phyloP scores from a whole-genome alignment of 129 eudicot genomes.

The Helichrysum umbraculigerum region DNA sequence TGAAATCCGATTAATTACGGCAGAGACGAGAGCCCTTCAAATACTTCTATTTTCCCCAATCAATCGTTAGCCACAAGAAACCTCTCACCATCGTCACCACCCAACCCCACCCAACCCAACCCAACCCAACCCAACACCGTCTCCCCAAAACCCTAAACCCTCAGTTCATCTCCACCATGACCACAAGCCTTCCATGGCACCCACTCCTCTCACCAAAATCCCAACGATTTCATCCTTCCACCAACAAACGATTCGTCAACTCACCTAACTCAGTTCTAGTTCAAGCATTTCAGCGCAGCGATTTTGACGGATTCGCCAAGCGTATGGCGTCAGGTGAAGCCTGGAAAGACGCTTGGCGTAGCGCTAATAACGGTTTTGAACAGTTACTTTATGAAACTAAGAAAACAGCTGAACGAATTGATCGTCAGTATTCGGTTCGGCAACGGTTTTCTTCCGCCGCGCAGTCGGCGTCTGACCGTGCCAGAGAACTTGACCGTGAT shows the following conservation, averaged over 20 bases:
- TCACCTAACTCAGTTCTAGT: conserved; percentile 30
- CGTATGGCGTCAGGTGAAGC: conserved; percentile 69
- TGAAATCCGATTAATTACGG: background rate
- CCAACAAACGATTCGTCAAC: conserved; percentile 12
- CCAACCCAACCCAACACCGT: no score
- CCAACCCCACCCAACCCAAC: background rate
- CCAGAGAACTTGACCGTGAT: conserved; percentile 78
- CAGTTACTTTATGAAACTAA: conserved; percentile 62
- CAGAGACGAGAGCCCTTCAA: no score
- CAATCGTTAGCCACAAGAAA: conserved; percentile 40
- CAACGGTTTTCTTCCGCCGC: conserved; percentile 50
- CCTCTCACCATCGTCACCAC: conserved; percentile 9
- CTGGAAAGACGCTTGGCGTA: conserved; percentile 78
- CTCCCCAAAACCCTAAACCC: background rate
- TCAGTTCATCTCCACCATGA: conserved; percentile 36
- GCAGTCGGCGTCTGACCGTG: conserved; percentile 64
- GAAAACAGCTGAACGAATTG: conserved; percentile 84
- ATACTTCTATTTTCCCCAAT: background rate
- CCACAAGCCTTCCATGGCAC: conserved; percentile 73
- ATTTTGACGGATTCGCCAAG: conserved; percentile 62
- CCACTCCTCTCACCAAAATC: conserved; percentile 38
- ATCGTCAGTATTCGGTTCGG: conserved; percentile 64
- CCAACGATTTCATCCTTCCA: conserved; percentile 35
- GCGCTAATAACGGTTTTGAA: conserved; percentile 83
- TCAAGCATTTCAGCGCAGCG: conserved; percentile 69